These are phyloP conservation scores for Suillus paluster DNA, from an alignment of 768 basidiomycete genomes.

Conservation along the genomic window DNA sequence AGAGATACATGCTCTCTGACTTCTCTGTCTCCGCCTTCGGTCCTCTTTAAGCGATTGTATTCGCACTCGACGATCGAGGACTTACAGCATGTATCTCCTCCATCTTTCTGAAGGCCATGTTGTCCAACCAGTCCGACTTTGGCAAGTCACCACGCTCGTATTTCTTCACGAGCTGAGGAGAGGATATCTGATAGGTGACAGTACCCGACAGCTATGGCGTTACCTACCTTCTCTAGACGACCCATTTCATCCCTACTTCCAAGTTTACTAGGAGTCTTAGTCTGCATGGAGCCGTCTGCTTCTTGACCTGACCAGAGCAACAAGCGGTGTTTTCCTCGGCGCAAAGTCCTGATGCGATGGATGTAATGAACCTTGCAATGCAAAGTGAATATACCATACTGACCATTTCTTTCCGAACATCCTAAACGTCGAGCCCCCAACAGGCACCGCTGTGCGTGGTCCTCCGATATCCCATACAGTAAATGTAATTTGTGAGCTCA, in stretches of 20 bases:
- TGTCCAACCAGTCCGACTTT: slow-evolving; percentile 96
- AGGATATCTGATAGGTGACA: slow-evolving; percentile 31
- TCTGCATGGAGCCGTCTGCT: slow-evolving; percentile 84
- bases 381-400: slow-evolving; percentile 19
- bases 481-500: slow-evolving; percentile 87
- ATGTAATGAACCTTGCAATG: neutral
- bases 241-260: slow-evolving; percentile 91
- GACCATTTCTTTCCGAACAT: slow-evolving; percentile 95
- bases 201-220: neutral
- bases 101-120: slow-evolving; percentile 91
- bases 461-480: slow-evolving; percentile 97
- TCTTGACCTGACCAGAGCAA: slow-evolving; percentile 82
- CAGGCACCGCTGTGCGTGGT: slow-evolving; percentile 75
- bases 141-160: slow-evolving; percentile 93
- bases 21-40: slow-evolving; percentile 85
- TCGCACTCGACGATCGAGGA: slow-evolving; percentile 4
- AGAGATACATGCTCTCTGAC: slow-evolving; percentile 93
- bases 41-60: neutral
- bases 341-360: slow-evolving; percentile 65
- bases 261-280: slow-evolving; percentile 87
- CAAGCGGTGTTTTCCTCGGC: slow-evolving; percentile 90
- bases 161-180: slow-evolving; percentile 82
- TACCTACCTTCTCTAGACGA: slow-evolving; percentile 81
- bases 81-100: slow-evolving; percentile 91
- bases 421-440: slow-evolving; percentile 90